Evolutionary conservation across 2,329 filamentous ascomycete species (phyloP), one percentile per base, ranked within the genome.

Genomic region (Aureobasidium sp.): DNA sequence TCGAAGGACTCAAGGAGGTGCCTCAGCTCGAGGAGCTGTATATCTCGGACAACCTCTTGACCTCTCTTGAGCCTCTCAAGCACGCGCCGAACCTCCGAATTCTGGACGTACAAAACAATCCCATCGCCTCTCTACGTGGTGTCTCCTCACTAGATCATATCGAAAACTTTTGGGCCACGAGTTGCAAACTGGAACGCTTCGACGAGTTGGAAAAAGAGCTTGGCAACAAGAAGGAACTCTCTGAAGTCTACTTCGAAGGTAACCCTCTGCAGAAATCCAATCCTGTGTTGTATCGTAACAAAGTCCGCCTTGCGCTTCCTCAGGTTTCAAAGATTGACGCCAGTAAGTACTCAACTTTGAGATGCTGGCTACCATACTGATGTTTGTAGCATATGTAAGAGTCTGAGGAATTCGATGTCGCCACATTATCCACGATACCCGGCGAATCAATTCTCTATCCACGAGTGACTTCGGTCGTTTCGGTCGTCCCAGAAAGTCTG

Each of bases 221-320:
- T 58, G 78, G 72, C 49, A 86, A 93, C 64, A 96, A 95, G 74
- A 75, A 86, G 65, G 74, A 84, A 32, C 71, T 97, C 61, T 82
- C 84, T 56, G 96, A 93, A 1, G 91, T 98, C 10, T 98, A 98
- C 67, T 94, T 98, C 60, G 93, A 98, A 67, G 90, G 90, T 1
- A 96, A 95, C 63, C 91, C 90, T 22, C 69, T 98, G 61, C 93
- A 98, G 72, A 76, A 83, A 56, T 79, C 78, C 52, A 81, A 80
- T 4, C 86, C 87, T n/a, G 87, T 88, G 1, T 71, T 96, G 57
- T 98, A 98, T 70, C 78, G 93, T 64, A 97, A 96, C 72, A 98
- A 98, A 72, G 83, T 98, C 38, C 79, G 85, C 55, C 71, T 98
- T 68, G 86, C 90, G 29, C 70, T 98, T 69, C 93, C 93, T 54